Evolutionary conservation across 2,329 filamentous ascomycete genomes (phyloP), one percentile per base, ranked within the genome.

Genomic region (Talaromyces sp.): DNA sequence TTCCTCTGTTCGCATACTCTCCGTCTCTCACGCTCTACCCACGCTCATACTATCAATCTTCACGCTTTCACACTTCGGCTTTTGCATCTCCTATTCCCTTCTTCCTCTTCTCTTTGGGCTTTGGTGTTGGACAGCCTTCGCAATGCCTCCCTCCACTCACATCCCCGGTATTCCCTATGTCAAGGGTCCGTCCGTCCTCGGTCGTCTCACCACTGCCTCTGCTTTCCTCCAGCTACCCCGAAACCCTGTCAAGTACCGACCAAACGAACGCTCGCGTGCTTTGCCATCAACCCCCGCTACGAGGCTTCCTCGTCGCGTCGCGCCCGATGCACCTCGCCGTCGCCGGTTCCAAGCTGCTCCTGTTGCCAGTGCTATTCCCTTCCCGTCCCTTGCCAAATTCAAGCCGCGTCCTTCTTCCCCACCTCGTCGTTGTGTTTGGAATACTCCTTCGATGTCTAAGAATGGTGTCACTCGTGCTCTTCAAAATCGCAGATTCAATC

Each of bases 91-190:
- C 61, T 12, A 50, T 44, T 54, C 48, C 61, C 46, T 66, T 5
- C 48, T 18, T 14, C 14, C 16, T 54, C 18, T 44, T 37, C 21
- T 40, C 31, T 57, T 21, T 31, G 18, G 16, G n/a, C 3, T 52
- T 18, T 31, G 21, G n/a, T 31, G 11, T 39, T 40, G 35, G 48
- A 31, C 35, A 21, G 23, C 37, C 23, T 40, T 60, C 61, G 39
- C 63, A 60, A 71, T 71, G 69, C 59, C 67, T 63, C 65, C 66
- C 44, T 66, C 66, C 12, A 7, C 44, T 52, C 62, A 62, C 55
- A 61, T 67, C 31, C 69, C 67, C 60, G 67, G 67, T 48, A 58
- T 65, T 18, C 60, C 64, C 52, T 58, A 35, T 33, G 33, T 60
- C 28, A 18, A 37, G 60, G 62, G 44, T 31, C 56, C 44, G 59